Evolutionary conservation across 352 stramenopile species (phyloP), one percentile per base, ranked within the genome.

Genomic region (Globisporangium paddicum): DNA sequence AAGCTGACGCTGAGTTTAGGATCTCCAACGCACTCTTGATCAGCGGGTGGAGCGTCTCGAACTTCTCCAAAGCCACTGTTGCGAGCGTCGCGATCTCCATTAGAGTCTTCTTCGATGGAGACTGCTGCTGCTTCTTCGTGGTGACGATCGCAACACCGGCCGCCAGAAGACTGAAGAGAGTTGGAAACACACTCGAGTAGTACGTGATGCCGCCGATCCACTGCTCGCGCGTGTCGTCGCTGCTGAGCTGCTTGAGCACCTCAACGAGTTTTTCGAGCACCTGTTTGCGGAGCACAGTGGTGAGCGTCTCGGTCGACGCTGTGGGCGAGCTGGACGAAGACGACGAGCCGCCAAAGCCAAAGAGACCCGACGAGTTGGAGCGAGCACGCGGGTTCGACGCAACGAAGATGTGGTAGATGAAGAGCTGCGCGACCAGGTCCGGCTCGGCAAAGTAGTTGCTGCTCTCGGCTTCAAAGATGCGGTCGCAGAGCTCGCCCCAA

Each of bases 381-480:
- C 54, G 54, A 9, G 54, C n/a, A 26, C 54, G 54, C 54, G 52
- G 28, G 9, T 37, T 35, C 21, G 19, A 47, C 7, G 69, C 67
- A n/a, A 41, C 35, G 16, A 82, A 62, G 38, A 86, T 37, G 35
- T 76, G 70, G 58, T 71, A 72, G 9, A 77, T 61, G 25, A 75
- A 67, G 30, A 89, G 75, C 58, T 93, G 83, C 16, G 79, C 80
- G 26, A 87, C 45, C 18, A 88, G 62, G 34, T 90, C 83, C 0
- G 52, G 42, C 51, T 93, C 80, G 28, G 72, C 77, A 51, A 87
- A 93, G 57, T 86, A 93, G 55, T 93, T 93, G 63, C 69, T 83
- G 64, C 78, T 88, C 62, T 93, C 83, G 7, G 79, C 71, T 54
- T 93, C 83, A 50, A 93, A 93, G 55, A 93, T 93, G 41, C 77